Evolutionary conservation across 2,329 filamentous ascomycete genomes (phyloP).

Genomic region (Colletotrichum sidae): DNA sequence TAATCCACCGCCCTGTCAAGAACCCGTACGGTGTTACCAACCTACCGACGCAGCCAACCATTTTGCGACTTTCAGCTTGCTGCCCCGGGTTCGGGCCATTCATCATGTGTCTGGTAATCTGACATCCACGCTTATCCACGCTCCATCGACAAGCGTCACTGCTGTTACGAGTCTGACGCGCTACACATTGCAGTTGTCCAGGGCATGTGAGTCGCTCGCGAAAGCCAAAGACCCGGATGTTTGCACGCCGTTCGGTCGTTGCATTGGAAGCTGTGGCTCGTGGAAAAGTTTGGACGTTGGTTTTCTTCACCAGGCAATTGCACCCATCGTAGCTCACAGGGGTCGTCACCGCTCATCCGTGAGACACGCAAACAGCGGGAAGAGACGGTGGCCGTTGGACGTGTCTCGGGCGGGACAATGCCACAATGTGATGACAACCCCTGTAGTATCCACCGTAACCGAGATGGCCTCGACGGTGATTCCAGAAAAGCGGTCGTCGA

Average conservation of each 20-base stretch:
- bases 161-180: conserved; percentile 33
- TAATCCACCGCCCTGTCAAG: conserved; percentile 31
- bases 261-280: neutral
- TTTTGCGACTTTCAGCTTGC: conserved; percentile 1
- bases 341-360: conserved; percentile 23
- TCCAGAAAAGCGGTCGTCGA: conserved; percentile 20
- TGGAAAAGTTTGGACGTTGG: conserved; percentile 8
- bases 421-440: conserved; percentile 1
- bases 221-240: neutral
- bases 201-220: conserved; percentile 10
- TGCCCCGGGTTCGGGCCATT: conserved; percentile 24
- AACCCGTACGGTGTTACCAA: conserved; percentile 27
- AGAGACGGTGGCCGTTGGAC: neutral
- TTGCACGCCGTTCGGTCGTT: neutral
- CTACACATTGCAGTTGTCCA: conserved; percentile 4
- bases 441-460: conserved; percentile 11
- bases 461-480: conserved; percentile 13
- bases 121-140: conserved; percentile 30
- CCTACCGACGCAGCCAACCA: conserved; percentile 34
- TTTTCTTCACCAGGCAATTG: conserved; percentile 10
- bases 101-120: conserved; percentile 17
- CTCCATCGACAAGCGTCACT: conserved; percentile 31
- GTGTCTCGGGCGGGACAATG: conserved; percentile 1
- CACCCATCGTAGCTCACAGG: neutral
- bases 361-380: neutral